Evolutionary conservation across 805 yeast species (phyloP).

Genomic region (Yarrowia osloensis): DNA sequence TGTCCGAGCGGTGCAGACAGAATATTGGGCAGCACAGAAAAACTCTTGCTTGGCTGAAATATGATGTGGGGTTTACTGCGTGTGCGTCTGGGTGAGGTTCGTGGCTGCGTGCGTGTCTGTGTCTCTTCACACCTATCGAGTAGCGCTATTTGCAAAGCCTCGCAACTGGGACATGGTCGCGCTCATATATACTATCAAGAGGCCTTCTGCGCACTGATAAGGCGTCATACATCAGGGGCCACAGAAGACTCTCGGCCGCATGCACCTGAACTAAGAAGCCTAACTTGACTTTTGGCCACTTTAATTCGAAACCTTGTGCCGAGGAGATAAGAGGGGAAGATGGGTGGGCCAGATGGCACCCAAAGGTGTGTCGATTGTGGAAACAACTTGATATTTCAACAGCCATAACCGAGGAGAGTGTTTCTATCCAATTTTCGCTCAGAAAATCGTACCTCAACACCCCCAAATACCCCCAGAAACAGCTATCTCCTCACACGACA

Average conservation of each 20-base stretch:
- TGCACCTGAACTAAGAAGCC: conserved; percentile 23
- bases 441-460: not conserved
- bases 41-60: not conserved
- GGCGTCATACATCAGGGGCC: conserved; percentile 30
- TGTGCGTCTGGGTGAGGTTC: not conserved
- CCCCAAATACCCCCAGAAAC: not conserved
- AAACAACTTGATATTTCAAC: too few relatives aligned
- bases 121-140: not conserved
- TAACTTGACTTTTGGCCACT: not conserved
- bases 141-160: conserved; percentile 11
- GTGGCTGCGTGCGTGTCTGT: not conserved
- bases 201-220: conserved; percentile 24
- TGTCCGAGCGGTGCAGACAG: not conserved
- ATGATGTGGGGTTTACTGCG: not conserved
- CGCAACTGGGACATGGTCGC: not conserved
- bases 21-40: not conserved
- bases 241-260: conserved; percentile 30
- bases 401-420: not conserved
- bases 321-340: conserved; percentile 25
- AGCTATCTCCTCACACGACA: conserved; percentile 29
- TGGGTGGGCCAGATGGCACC: not conserved
- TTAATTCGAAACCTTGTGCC: conserved; percentile 17
- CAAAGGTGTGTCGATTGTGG: not conserved
- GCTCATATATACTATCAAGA: conserved; percentile 7
- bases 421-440: not conserved